Conservation (phyloP, 768 basidiomycete species). For the Austroboletus eburneus region DNA sequence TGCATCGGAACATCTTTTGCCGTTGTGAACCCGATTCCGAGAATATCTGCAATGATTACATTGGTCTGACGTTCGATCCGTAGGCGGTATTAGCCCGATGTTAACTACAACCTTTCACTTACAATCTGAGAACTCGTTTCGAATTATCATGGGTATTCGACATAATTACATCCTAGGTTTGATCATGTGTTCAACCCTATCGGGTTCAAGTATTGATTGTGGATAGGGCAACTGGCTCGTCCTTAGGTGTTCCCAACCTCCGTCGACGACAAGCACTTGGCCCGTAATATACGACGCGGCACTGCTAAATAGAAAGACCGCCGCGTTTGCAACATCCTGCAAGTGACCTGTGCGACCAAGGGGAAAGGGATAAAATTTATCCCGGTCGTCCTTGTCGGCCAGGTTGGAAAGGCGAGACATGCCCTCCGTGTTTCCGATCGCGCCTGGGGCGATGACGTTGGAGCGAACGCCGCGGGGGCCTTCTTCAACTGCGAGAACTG, state of each 20-base stretch:
- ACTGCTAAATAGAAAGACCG: conserved; percentile 79
- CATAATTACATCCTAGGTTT: conserved; percentile 36
- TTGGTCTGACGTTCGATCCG: too few relatives aligned
- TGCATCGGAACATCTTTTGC: too few relatives aligned
- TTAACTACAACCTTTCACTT: too few relatives aligned
- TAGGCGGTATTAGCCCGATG: too few relatives aligned
- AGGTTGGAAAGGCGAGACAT: conserved; percentile 48
- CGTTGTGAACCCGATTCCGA: too few relatives aligned
- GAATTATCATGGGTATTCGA: too few relatives aligned
- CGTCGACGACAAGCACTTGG: conserved; percentile 69
- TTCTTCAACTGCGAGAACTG: conserved; percentile 87
- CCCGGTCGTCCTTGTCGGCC: neutral
- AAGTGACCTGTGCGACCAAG: conserved; percentile 55
- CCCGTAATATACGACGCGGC: conserved; percentile 77
- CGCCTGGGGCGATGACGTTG: conserved; percentile 81
- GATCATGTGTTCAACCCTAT: conserved; percentile 45
- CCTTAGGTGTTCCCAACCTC: conserved; percentile 55
- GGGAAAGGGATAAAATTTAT: conserved; percentile 12
- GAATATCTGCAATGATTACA: too few relatives aligned
- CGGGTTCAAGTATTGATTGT: conserved; percentile 56
- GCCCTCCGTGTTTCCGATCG: conserved; percentile 78
- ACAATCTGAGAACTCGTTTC: too few relatives aligned
- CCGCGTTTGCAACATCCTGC: conserved; percentile 64
- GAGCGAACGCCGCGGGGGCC: conserved; percentile 93
- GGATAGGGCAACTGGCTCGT: conserved; percentile 55